A percentile compares a stretch with the other conserved stretches of the same genome.
Conservation (phyloP, 805 yeast species). For the Candida sithepensis region DNA sequence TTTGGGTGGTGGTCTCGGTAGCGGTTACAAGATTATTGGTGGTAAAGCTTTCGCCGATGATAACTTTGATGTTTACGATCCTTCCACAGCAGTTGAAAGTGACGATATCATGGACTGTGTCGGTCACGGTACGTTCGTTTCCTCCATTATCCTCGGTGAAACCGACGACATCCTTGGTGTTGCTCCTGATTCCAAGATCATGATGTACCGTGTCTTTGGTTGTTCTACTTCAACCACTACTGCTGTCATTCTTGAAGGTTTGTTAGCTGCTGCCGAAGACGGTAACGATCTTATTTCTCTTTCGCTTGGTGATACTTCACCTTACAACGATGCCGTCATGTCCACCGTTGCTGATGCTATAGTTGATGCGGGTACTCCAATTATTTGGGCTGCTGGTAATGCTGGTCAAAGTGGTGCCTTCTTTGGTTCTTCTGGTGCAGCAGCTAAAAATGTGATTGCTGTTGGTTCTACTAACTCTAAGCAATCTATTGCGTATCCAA, state of each 20-base stretch:
- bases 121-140: constrained; percentile 25
- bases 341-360: constrained; percentile 11
- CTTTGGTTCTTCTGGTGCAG: constrained; percentile 10
- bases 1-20: constrained; percentile 21
- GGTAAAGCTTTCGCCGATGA: constrained; percentile 16
- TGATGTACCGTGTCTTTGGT: constrained; percentile 18
- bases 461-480: constrained; percentile 10
- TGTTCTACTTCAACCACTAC: constrained; percentile 15
- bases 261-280: constrained; percentile 10
- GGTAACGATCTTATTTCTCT: constrained; percentile 11
- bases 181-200: constrained; percentile 16
- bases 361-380: constrained; percentile 10
- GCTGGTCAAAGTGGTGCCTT: constrained; percentile 12
- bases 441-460: constrained; percentile 8
- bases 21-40: constrained; percentile 12
- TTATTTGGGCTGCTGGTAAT: constrained; percentile 20
- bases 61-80: constrained; percentile 1
- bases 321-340: constrained; percentile 9
- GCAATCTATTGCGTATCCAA: constrained; percentile 7
- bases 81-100: constrained; percentile 3
- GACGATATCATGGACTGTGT: constrained; percentile 17
- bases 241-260: constrained; percentile 13
- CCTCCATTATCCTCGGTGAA: constrained; percentile 21
- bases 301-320: constrained; percentile 19
- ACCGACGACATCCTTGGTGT: constrained; percentile 15